Conservation (phyloP, 1,284 basidiomycete species). For the Fomitopsis palustris region DNA sequence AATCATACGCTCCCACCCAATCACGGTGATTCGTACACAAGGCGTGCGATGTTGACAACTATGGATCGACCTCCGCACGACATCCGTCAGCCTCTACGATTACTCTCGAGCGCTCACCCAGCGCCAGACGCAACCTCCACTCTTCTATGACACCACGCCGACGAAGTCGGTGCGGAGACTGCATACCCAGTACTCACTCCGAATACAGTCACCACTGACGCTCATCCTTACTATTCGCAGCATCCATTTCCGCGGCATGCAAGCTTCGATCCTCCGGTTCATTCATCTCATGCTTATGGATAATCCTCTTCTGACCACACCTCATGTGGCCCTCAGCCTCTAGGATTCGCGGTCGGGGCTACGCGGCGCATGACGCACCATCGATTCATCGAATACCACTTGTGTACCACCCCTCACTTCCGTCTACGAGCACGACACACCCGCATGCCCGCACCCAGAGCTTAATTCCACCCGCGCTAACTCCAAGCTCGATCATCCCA, state of each 20-base stretch:
- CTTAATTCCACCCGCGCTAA: background rate
- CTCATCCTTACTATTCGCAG: background rate
- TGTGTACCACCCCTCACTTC: background rate
- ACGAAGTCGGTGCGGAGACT: background rate
- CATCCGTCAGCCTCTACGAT: background rate
- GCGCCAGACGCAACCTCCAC: background rate
- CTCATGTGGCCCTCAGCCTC: background rate
- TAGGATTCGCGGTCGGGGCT: background rate
- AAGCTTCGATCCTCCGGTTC: background rate
- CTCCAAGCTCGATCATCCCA: background rate
- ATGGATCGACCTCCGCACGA: background rate
- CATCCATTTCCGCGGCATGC: conserved; percentile 1
- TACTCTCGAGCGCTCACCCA: background rate
- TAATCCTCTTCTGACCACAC: background rate
- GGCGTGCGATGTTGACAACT: background rate
- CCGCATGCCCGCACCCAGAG: background rate
- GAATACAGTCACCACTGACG: background rate
- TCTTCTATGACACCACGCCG: background rate
- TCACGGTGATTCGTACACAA: conserved; percentile 4
- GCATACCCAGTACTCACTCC: background rate
- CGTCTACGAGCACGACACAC: background rate
- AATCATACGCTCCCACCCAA: background rate
- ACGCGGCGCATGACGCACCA: background rate
- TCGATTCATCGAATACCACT: background rate
- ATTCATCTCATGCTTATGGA: background rate